Evolutionary conservation across 2,329 filamentous ascomycete species (phyloP), one percentile per base, ranked within the genome.

Genomic region (Magnaporthales sp.): DNA sequence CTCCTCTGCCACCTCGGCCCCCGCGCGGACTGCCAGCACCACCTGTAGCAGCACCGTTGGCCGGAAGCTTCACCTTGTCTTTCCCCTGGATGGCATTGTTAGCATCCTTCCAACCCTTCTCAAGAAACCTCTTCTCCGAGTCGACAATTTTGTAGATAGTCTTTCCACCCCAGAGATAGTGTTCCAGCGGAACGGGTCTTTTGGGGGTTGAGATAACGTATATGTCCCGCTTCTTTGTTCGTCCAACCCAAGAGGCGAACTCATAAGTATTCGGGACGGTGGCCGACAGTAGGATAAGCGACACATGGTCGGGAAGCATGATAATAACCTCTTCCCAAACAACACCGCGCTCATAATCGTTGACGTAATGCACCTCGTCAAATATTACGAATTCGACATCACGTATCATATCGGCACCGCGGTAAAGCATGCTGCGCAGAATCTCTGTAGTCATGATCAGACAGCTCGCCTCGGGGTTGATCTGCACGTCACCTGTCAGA

Each of bases 241-340:
- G 86, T 11, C 95, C 95, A 27, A 99, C 94, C 95, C 95, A 99
- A 0, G 93, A 98, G 1, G 95, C 95, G 73, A 99, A 99, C 75
- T 99, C 95, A 69, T 97, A 88, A 0, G 95, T 98, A 75, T 99
- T 99, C 1, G 95, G 95, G 0, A 99, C 95, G 0, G 95, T 99
- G 0, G 95, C 95, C 4, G 95, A 99, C 3, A 99, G 84, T 1
- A 98, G 81, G 71, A 99, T 99, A 26, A 99, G 84, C 1, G 95
- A 96, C 54, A 99, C 92, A 78, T 99, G 95, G 75, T 97, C 93
- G 0, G 95, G 95, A 66, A 99, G 84, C 95, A 99, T 98, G 73
- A 99, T 99, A 74, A 99, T 99, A 73, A 99, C 95, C 78, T 99
- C 95, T 77, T 99, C 95, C 95, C 95, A 99, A 0, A 99, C 95